Percentiles rank a stretch among this genome's conserved stretches.
phyloP scores from a whole-genome alignment of 2,329 filamentous ascomycete genomes.

The Aplosporella prunicola region DNA sequence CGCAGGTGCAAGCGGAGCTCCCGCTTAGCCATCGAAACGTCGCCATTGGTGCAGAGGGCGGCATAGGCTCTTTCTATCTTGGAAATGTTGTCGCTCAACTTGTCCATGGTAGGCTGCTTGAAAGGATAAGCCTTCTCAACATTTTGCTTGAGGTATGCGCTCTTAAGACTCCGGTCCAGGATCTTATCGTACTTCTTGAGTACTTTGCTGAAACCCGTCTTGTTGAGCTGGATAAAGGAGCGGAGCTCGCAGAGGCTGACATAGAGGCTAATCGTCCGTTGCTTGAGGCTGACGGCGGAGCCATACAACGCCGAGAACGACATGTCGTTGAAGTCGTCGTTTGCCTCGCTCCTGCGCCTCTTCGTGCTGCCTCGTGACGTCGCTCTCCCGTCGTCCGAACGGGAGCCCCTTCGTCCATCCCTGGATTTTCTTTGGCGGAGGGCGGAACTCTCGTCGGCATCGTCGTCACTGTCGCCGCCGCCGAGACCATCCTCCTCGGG shows the following conservation, averaged over 20 bases:
- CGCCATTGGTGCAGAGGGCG: conserved; percentile 70
- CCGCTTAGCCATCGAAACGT: conserved; percentile 65
- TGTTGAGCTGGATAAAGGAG: conserved; percentile 91
- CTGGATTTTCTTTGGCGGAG: conserved; percentile 28
- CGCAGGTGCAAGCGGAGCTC: conserved; percentile 84
- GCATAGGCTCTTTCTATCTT: conserved; percentile 74
- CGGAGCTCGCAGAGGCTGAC: conserved; percentile 92
- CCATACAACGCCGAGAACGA: conserved; percentile 60
- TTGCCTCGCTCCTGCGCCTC: conserved; percentile 56
- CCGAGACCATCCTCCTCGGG: conserved; percentile 45
- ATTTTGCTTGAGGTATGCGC: conserved; percentile 61
- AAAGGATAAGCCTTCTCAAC: conserved; percentile 81
- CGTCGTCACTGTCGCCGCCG: conserved; percentile 52
- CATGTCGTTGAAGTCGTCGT: conserved; percentile 72
- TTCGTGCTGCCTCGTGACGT: too few relatives aligned
- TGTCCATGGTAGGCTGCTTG: conserved; percentile 57
- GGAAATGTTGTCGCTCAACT: conserved; percentile 60
- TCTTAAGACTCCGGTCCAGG: conserved; percentile 69
- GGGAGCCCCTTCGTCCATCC: conserved; percentile 20
- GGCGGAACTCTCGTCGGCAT: conserved; percentile 42
- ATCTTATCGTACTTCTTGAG: conserved; percentile 99
- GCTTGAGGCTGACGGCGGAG: conserved; percentile 78
- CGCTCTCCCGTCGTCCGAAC: conserved; percentile 1
- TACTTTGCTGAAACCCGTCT: conserved; percentile 91
- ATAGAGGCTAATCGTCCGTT: conserved; percentile 76